Evolutionary conservation across 352 stramenopile genomes (phyloP).

Genomic region (Blastocystis sp.): DNA sequence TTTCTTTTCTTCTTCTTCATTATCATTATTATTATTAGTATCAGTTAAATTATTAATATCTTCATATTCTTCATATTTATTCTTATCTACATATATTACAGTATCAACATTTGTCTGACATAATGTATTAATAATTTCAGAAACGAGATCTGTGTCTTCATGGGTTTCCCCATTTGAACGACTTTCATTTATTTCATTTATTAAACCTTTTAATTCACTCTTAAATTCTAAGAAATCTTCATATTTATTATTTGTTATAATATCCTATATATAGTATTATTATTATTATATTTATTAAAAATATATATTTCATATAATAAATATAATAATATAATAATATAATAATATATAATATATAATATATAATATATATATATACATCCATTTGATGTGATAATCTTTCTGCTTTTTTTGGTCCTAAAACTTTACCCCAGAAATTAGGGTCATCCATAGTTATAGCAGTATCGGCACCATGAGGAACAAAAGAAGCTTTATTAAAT

Average conservation of each 20-base stretch:
- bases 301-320: too few species aligned
- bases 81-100: too few species aligned
- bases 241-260: slow-evolving; percentile 58
- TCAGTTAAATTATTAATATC: too few species aligned
- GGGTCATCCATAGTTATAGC: slow-evolving; percentile 89
- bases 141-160: too few species aligned
- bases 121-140: too few species aligned
- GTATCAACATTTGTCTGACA: too few species aligned
- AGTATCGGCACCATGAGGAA: slow-evolving; percentile 47
- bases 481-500: slow-evolving; percentile 42
- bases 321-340: too few species aligned
- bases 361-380: slow-evolving; percentile 53
- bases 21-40: too few species aligned
- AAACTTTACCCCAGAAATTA: slow-evolving; percentile 96
- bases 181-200: slow-evolving; percentile 16
- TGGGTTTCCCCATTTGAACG: slow-evolving; percentile 16
- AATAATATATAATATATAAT: slow-evolving; percentile 21
- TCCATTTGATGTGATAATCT: slow-evolving; percentile 64
- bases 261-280: slow-evolving; percentile 55
- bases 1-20: too few species aligned
- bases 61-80: too few species aligned
- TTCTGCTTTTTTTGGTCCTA: slow-evolving; percentile 54
- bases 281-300: too few species aligned
- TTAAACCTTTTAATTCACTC: slow-evolving; percentile 58
- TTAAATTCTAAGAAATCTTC: slow-evolving; percentile 53